Conservation (phyloP, 305 asterid species). For the Fraxinus floribunda region DNA sequence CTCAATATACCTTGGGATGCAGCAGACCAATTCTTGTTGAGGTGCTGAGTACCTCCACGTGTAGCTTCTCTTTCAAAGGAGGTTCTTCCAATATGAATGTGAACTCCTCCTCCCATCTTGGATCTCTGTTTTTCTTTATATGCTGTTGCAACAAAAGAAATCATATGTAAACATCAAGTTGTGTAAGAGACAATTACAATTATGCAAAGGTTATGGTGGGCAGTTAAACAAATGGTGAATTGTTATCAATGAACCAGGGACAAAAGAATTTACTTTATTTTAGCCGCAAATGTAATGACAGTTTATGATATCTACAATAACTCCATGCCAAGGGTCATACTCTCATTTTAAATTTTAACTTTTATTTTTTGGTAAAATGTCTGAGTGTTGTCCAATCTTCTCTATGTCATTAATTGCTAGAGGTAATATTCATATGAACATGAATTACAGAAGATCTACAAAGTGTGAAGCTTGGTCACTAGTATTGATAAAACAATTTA, state of each 20-base stretch:
- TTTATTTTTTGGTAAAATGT: background rate
- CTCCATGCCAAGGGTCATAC: background rate
- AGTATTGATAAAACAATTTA: background rate
- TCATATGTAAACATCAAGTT: background rate
- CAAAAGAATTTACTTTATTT: background rate
- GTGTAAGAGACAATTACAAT: background rate
- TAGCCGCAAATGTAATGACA: background rate
- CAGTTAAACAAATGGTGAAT: background rate
- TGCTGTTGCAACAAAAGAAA: slow-evolving; percentile 54
- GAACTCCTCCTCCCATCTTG: slow-evolving; percentile 96
- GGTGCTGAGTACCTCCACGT: slow-evolving; percentile 18
- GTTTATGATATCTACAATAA: background rate
- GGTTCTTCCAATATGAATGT: slow-evolving; percentile 77
- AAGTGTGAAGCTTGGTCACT: background rate
- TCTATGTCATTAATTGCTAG: background rate
- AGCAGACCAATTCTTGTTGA: no score
- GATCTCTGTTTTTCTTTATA: slow-evolving; percentile 90
- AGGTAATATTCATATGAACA: background rate
- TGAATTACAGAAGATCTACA: background rate
- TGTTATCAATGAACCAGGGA: background rate
- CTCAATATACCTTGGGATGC: no score
- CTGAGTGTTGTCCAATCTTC: background rate
- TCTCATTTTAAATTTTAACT: background rate
- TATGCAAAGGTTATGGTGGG: background rate
- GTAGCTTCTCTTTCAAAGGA: slow-evolving; percentile 74